Conservation (phyloP, 768 basidiomycete species). For the Mycena vitilis region DNA sequence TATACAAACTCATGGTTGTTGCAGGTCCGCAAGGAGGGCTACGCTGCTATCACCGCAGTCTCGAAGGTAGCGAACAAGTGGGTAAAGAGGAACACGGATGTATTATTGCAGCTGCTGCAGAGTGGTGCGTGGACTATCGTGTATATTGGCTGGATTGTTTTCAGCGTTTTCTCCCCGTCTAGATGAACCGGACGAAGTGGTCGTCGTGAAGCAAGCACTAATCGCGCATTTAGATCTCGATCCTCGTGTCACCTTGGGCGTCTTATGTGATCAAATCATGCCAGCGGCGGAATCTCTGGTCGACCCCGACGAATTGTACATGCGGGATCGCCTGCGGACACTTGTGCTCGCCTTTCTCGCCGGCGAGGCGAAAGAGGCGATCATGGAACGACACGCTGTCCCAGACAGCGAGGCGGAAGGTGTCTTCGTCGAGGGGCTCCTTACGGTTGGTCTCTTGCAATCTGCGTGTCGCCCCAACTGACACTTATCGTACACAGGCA, state of each 20-base stretch:
- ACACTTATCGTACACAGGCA: slow-evolving; percentile 51
- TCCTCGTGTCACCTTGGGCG: slow-evolving; percentile 67
- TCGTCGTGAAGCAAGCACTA: slow-evolving; percentile 69
- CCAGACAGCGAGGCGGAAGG: slow-evolving; percentile 60
- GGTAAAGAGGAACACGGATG: slow-evolving; percentile 80
- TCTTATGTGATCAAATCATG: slow-evolving; percentile 75
- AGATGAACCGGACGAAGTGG: slow-evolving; percentile 78
- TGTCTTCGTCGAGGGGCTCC: slow-evolving; percentile 58
- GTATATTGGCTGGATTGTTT: not conserved
- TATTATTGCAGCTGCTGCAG: slow-evolving; percentile 79
- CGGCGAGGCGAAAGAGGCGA: slow-evolving; percentile 59
- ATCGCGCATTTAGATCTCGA: slow-evolving; percentile 74
- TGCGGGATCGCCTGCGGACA: slow-evolving; percentile 66
- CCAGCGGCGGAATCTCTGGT: slow-evolving; percentile 57
- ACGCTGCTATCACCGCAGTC: slow-evolving; percentile 65
- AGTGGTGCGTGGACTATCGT: slow-evolving; percentile 62
- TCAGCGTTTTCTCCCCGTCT: slow-evolving; percentile 19
- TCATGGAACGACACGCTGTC: slow-evolving; percentile 57
- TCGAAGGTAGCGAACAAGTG: slow-evolving; percentile 63
- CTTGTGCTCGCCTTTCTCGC: slow-evolving; percentile 72
- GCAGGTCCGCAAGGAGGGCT: slow-evolving; percentile 79
- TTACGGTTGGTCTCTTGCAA: slow-evolving; percentile 54
- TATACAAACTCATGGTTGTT: slow-evolving; percentile 25
- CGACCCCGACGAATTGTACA: slow-evolving; percentile 69
- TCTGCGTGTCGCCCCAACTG: not conserved